Percentiles rank a stretch among this genome's conserved stretches.
Conservation (phyloP, 371 early-diverging fungal genomes). For the Mortierella sp. region DNA sequence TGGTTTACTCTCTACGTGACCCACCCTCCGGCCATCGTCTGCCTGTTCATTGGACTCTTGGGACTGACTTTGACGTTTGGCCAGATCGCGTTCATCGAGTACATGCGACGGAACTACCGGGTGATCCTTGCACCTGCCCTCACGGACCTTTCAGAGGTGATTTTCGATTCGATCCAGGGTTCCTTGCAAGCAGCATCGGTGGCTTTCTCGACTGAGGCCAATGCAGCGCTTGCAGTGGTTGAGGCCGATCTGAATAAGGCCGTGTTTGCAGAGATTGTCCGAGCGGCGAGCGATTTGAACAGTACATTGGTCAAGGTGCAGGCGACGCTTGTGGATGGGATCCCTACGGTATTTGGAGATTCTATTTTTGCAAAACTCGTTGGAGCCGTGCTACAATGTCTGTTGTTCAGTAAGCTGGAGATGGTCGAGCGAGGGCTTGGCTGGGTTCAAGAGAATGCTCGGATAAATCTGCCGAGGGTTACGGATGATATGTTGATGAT, state of each 20-base stretch:
- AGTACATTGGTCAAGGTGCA: conserved; percentile 18
- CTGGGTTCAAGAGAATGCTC: conserved; percentile 31
- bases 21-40: conserved; percentile 29
- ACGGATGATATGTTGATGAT: conserved; percentile 30
- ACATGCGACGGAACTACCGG: conserved; percentile 17
- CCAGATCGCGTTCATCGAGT: conserved; percentile 26
- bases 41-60: conserved; percentile 30
- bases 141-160: conserved; percentile 4
- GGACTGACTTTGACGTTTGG: conserved; percentile 21
- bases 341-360: conserved; percentile 34
- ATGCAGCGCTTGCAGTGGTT: conserved; percentile 7
- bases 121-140: neutral
- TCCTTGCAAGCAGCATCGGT: conserved; percentile 19
- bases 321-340: conserved; percentile 20
- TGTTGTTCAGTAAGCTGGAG: conserved; percentile 33
- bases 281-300: conserved; percentile 17
- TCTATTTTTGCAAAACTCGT: conserved; percentile 22
- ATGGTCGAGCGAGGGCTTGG: conserved; percentile 17
- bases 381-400: conserved; percentile 32
- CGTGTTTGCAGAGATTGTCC: conserved; percentile 29
- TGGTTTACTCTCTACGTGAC: conserved; percentile 38
- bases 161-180: conserved; percentile 1
- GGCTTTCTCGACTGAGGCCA: conserved; percentile 25
- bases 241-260: conserved; percentile 33
- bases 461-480: conserved; percentile 27